These are phyloP conservation scores for Guyanaporus albipodus DNA, from an alignment of 768 basidiomycete genomes.

Conservation along the genomic window DNA sequence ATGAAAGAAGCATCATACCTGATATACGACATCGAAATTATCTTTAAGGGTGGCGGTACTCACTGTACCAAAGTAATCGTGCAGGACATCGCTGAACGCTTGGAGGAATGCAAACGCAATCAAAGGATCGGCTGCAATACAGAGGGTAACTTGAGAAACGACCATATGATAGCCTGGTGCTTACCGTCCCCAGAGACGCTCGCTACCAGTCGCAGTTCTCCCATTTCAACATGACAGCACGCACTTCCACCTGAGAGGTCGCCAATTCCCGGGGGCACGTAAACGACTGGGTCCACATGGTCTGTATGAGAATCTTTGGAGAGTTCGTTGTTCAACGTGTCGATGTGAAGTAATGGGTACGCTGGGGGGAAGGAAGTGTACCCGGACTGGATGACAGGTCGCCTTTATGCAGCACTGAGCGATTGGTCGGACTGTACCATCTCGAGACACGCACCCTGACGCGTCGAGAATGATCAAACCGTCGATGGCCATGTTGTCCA, in stretches of 20 bases:
- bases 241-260: slow-evolving; percentile 52
- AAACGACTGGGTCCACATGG: slow-evolving; percentile 72
- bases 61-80: slow-evolving; percentile 85
- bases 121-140: slow-evolving; percentile 71
- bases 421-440: background rate
- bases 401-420: slow-evolving; percentile 35
- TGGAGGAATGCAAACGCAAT: slow-evolving; percentile 88
- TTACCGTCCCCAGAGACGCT: slow-evolving; percentile 83
- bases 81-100: slow-evolving; percentile 77
- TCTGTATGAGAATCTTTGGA: slow-evolving; percentile 48
- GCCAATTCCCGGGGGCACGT: slow-evolving; percentile 46
- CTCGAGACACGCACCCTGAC: slow-evolving; percentile 51
- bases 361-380: slow-evolving; percentile 74
- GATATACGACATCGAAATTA: slow-evolving; percentile 94
- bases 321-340: slow-evolving; percentile 74
- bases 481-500: slow-evolving; percentile 62
- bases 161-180: background rate
- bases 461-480: slow-evolving; percentile 77
- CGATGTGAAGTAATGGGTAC: slow-evolving; percentile 83
- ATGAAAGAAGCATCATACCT: slow-evolving; percentile 45
- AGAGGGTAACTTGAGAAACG: background rate
- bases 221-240: slow-evolving; percentile 77
- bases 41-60: slow-evolving; percentile 78
- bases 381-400: slow-evolving; percentile 86
- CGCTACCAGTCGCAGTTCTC: slow-evolving; percentile 73